Evolutionary conservation across 257 asterid species (phyloP).

Genomic region (Capsicum baccatum): DNA sequence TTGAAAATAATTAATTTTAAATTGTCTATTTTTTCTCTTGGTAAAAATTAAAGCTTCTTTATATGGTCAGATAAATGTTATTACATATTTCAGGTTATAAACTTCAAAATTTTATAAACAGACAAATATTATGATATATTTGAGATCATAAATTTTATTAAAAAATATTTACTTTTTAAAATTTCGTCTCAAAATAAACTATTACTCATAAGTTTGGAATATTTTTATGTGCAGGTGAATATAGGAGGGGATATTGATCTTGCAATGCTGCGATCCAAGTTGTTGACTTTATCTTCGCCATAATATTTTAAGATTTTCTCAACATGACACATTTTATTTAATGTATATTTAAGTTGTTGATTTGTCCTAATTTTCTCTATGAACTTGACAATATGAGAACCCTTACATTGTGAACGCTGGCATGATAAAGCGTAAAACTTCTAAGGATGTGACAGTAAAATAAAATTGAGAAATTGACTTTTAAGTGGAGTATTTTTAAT

Average conservation of each 20-base stretch:
- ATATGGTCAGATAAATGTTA: not conserved
- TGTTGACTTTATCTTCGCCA: not conserved
- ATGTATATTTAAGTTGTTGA: not conserved
- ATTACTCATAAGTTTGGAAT: not conserved
- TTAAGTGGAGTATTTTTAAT: too few relatives aligned
- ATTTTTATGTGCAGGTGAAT: slow-evolving; percentile 27
- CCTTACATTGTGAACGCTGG: not conserved
- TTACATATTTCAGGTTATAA: not conserved
- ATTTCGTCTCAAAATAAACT: not conserved
- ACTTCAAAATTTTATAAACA: too few relatives aligned
- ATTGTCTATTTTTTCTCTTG: not conserved
- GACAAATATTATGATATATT: too few relatives aligned
- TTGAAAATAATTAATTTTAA: not conserved
- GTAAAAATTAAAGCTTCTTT: not conserved
- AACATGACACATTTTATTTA: not conserved
- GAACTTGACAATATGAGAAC: not conserved
- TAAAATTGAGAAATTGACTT: too few relatives aligned
- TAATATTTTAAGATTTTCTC: not conserved
- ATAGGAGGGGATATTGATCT: slow-evolving; percentile 29
- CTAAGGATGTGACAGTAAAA: too few relatives aligned
- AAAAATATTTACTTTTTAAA: too few relatives aligned
- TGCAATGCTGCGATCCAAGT: slow-evolving; percentile 24
- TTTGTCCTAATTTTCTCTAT: not conserved
- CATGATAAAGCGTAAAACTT: not conserved
- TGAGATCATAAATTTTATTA: too few relatives aligned